Evolutionary conservation across 805 yeast species (phyloP), one percentile per base, ranked within the genome.

Genomic region (Lachancea nothofagi): DNA sequence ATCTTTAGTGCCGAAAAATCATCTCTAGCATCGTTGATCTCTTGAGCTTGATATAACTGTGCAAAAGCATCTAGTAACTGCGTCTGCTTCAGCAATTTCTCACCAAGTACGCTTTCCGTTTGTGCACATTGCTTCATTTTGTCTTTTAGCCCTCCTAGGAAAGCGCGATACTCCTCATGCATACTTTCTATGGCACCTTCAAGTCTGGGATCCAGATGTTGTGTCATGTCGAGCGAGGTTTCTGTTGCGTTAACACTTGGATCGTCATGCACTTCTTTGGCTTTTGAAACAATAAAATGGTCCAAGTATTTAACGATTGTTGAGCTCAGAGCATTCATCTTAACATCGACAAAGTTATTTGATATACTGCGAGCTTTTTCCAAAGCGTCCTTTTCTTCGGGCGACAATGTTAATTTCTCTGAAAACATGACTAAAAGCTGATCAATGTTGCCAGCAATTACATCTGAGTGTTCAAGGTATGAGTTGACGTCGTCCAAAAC

Each of bases 401-500:
- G 51, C 5, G 55, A 40, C 5, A 54, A 21, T n/a, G 43, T 42
- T 14, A 45, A 29, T 31, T 45, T 48, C 12, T 44, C 50, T 27
- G 43, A 20, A 7, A 51, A 35, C 20, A 46, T 21, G 7, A 26
- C 37, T 28, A 57, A 32, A 30, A 58, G 39, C 3, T 49, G 45
- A 39, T 57, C 57, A 15, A 54, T 44, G 19, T 43, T 44, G 19
- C 44, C 42, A 2, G 58, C 47, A 21, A 57, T 45, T 9, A 40
- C 33, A 19, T 59, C 64, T 4, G 53, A 44, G 34, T 54, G 53
- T 32, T 57, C 53, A 12, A 59, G 39, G 35, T 54, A 51, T 30
- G 59, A 61, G 24, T 59, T 59, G 2, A 55, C 54, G 30, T 55
- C 53, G 7, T 52, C 52, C 25, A 58, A 45, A 21, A 59, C 57